These are phyloP conservation scores for Sanghuangporus weigelae DNA, from an alignment of 1,284 basidiomycete species.

Conservation along the genomic window DNA sequence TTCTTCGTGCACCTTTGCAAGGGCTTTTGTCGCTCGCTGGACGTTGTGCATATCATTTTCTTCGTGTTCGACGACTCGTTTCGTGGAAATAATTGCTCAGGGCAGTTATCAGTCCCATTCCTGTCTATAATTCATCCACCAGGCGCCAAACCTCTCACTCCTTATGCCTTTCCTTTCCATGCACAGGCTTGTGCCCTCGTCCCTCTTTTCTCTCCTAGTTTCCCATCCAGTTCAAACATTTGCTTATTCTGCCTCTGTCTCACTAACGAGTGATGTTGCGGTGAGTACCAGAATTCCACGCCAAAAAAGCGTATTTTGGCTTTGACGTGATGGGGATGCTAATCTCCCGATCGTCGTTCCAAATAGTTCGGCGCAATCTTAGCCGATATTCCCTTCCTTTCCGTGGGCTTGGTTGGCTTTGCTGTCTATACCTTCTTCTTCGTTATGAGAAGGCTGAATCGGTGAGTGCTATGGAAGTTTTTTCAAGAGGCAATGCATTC, in stretches of 20 bases:
- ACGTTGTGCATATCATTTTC: conserved; percentile 3
- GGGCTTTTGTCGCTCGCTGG: neutral
- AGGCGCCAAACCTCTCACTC: neutral
- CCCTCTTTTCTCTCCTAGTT: neutral
- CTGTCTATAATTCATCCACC: neutral
- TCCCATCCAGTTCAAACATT: neutral
- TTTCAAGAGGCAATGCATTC: conserved; percentile 6
- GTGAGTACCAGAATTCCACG: conserved; percentile 10
- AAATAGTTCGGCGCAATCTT: conserved; percentile 55
- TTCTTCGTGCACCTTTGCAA: conserved; percentile 6
- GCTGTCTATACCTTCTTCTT: conserved; percentile 60
- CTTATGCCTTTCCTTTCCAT: conserved; percentile 4
- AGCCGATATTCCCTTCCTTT: conserved; percentile 63
- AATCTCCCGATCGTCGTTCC: conserved; percentile 6
- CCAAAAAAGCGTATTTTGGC: neutral
- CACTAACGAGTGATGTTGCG: conserved; percentile 18
- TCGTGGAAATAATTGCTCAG: conserved; percentile 1
- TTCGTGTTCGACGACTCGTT: neutral
- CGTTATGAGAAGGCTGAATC: conserved; percentile 47
- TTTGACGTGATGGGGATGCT: neutral
- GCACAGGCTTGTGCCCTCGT: neutral
- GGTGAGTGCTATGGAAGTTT: conserved; percentile 32
- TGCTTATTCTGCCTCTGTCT: conserved; percentile 1
- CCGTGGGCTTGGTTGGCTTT: conserved; percentile 60
- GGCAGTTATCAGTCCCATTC: neutral